Base-by-base conservation (phyloP, 108 stramenopile genomes). In the Skeletonema marinoi region DNA sequence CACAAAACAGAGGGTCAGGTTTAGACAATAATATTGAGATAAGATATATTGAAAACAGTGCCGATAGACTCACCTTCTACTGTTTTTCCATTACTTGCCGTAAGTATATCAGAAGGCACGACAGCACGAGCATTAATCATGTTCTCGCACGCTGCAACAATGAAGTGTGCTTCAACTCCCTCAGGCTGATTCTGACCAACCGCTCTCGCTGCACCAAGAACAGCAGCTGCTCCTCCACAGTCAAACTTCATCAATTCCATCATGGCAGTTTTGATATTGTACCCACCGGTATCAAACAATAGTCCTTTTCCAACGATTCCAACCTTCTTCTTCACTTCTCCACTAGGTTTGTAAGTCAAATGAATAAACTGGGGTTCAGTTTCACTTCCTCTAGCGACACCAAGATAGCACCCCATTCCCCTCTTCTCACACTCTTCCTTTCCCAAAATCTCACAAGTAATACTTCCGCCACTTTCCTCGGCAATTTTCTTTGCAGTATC, bases 181-280 rank as follows among this genome's bases (percentile, higher is more conserved):
- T 88, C 84, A n/a, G 93, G 93, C 36, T 81, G 71, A 54, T 90
- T 46, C 1, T 70, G 70, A 35, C 86, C 92, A 62, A 96, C 70
- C 31, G 94, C 88, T 25, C 88, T 85, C 9, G 98, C 98, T 25
- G 96, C 95, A 6, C 98, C 97, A 14, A 93, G 70, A 16, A 85
- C 86, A 21, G 91, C 93, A 10, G 90, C 92, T 42, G 87, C 78
- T 13, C 99, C 99, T 16, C 99, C 99, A 87, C 98, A 98, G 76
- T 99, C 99, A 68, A 99, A 97, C 83, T 99, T 99, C 99, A 99
- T 99, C 35, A 97, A 76, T 75, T 98, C 98, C 89, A 99, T 99
- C 97, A 97, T 97, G 11, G 84, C 75, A 4, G 95, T 95, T 86
- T 99, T 99, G 85, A 99, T 97, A 75, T 99, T 99, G 93, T 98